These are phyloP conservation scores for Cutaneotrichosporon cyanovorans DNA, from an alignment of 1,284 basidiomycete species.

Conservation along the genomic window DNA sequence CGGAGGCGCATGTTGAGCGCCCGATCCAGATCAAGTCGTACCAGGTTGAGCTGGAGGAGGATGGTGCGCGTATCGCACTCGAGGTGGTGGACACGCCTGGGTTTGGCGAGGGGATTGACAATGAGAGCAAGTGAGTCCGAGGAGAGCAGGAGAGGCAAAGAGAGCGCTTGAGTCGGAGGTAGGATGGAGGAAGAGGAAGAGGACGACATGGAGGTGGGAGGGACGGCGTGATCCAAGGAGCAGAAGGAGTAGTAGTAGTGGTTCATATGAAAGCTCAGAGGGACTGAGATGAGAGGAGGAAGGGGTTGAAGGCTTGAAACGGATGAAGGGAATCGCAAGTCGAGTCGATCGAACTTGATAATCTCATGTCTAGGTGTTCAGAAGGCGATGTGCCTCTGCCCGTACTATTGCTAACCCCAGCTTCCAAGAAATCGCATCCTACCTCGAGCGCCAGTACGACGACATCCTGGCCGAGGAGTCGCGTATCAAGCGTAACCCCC, in stretches of 20 bases:
- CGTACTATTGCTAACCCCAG: conserved; percentile 46
- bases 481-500: conserved; percentile 98
- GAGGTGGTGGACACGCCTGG: conserved; percentile 99
- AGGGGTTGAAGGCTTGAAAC: neutral
- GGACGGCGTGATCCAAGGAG: no score
- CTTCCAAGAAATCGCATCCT: conserved; percentile 91
- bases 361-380: no score
- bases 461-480: conserved; percentile 98
- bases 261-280: no score
- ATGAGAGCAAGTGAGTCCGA: conserved; percentile 81
- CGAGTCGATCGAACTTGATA: no score
- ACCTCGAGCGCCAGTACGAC: conserved; percentile 98
- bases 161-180: no score
- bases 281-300: no score
- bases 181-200: no score
- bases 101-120: conserved; percentile 98
- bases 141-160: neutral
- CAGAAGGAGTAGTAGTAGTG: no score
- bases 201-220: no score
- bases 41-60: conserved; percentile 96
- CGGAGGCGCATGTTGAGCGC: conserved; percentile 87
- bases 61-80: conserved; percentile 93
- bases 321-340: neutral
- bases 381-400: neutral
- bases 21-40: conserved; percentile 93